Evolutionary conservation across 495 filamentous ascomycete genomes (phyloP), one percentile per base, ranked within the genome.

Genomic region (Physcia stellaris): DNA sequence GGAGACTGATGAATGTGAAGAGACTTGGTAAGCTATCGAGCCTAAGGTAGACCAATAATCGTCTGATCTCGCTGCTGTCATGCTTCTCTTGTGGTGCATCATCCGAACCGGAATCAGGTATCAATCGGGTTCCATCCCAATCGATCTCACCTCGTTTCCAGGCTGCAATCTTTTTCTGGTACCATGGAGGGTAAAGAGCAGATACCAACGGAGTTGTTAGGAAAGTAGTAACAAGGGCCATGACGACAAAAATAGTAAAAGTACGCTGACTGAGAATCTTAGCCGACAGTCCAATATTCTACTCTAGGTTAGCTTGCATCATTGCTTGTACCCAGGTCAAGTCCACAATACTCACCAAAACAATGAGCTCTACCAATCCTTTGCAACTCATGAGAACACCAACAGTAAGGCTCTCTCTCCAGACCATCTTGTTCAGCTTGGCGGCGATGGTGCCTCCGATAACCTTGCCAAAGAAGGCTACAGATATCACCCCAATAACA

Each of bases 181-280:
- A 95, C 79, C 74, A 87, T 1, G 70, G 73, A 6, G 90, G 90
- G 46, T 95, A 98, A 11, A 96, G 60, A 24, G 57, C 58, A 4
- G 72, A 68, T 17, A 82, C 86, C 13, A 95, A 53, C 0, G 90
- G 90, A 0, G 88, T 94, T 0, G 90, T 95, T 2, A 78, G 65
- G 39, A 98, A 87, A 0, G 90, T 98, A 2, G 87, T 94, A 27
- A 94, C 72, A 6, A 96, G 64, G 23, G 90, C 88, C 76, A 96
- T 95, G 45, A 95, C 83, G n/a, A 98, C 90, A 39, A 98, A 98
- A 41, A 98, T 94, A 23, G 87, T 98, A 54, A 98, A 98, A 1
- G 90, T 94, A 20, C 76, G 72, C 18, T 71, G 68, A 35, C 81
- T 88, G 21, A 98, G 61, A 45, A 98, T 95, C 35, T 78, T 77